phyloP scores from a whole-genome alignment of 1,284 basidiomycete species.

The Cutaneotrichosporon sp. region DNA sequence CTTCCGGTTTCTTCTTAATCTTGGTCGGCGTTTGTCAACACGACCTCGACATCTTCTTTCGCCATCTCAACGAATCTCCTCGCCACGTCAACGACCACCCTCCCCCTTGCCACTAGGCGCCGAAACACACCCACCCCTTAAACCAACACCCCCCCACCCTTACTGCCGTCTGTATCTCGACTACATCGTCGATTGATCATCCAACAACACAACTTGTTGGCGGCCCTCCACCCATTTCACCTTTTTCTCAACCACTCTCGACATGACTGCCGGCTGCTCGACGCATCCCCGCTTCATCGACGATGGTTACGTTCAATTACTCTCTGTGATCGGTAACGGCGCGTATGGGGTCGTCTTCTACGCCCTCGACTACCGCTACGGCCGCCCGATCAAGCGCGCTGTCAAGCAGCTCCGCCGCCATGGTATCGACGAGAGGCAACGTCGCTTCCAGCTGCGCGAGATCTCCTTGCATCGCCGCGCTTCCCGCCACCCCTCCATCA shows the following conservation, averaged over 20 bases:
- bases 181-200: too few species aligned
- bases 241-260: background rate
- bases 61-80: background rate
- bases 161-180: too few species aligned
- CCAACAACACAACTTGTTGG: background rate
- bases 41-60: background rate
- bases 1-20: too few species aligned
- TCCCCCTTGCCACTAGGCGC: background rate
- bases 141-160: background rate
- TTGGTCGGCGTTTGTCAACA: background rate
- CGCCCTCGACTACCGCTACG: slow-evolving; percentile 59
- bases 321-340: slow-evolving; percentile 84
- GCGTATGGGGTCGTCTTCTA: slow-evolving; percentile 95
- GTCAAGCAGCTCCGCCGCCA: slow-evolving; percentile 75
- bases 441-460: slow-evolving; percentile 73
- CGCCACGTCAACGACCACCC: background rate
- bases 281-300: slow-evolving; percentile 55
- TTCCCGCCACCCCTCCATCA: slow-evolving; percentile 69
- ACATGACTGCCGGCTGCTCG: slow-evolving; percentile 15
- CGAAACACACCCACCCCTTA: background rate
- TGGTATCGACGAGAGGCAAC: slow-evolving; percentile 63
- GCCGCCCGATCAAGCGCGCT: slow-evolving; percentile 59
- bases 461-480: slow-evolving; percentile 57
- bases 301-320: slow-evolving; percentile 72
- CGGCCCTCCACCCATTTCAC: background rate